Conservation (phyloP, 1,284 basidiomycete species). For the Singerocomus inundabilis region DNA sequence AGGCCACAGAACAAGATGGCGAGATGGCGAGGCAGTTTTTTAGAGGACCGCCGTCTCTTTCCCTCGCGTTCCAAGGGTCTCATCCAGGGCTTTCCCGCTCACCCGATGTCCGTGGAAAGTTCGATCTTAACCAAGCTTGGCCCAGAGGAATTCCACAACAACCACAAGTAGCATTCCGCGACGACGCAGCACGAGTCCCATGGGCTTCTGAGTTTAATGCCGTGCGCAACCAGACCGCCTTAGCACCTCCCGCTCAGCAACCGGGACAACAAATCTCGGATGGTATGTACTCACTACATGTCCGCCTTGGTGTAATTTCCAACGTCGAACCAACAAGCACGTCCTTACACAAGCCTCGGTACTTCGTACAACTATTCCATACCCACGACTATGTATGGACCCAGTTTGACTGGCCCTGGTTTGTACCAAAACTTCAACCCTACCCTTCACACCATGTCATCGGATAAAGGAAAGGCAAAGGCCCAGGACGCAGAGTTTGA, state of each 20-base stretch:
- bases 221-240: conserved; percentile 4
- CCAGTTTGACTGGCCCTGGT: conserved; percentile 33
- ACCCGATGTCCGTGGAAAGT: conserved; percentile 30
- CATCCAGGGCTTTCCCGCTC: conserved; percentile 42
- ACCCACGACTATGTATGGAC: conserved; percentile 28
- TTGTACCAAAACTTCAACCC: conserved; percentile 32
- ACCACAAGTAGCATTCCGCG: conserved; percentile 36
- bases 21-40: conserved; percentile 81
- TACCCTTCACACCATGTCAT: conserved; percentile 13
- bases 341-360: conserved; percentile 8
- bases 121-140: conserved; percentile 53
- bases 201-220: conserved; percentile 55
- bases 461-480: conserved; percentile 68
- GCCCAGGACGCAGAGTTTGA: conserved; percentile 75
- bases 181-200: conserved; percentile 29
- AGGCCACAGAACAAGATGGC: conserved; percentile 60
- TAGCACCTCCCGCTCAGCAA: conserved; percentile 31
- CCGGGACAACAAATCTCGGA: conserved; percentile 22
- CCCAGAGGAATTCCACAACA: conserved; percentile 47
- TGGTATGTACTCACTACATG: conserved; percentile 19
- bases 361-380: conserved; percentile 31
- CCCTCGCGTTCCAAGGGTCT: conserved; percentile 34
- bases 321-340: conserved; percentile 17
- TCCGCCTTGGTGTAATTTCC: conserved; percentile 6
- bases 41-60: conserved; percentile 41